These are phyloP conservation scores for Candida ulmi DNA, from an alignment of 805 yeast genomes.

Conservation along the genomic window DNA sequence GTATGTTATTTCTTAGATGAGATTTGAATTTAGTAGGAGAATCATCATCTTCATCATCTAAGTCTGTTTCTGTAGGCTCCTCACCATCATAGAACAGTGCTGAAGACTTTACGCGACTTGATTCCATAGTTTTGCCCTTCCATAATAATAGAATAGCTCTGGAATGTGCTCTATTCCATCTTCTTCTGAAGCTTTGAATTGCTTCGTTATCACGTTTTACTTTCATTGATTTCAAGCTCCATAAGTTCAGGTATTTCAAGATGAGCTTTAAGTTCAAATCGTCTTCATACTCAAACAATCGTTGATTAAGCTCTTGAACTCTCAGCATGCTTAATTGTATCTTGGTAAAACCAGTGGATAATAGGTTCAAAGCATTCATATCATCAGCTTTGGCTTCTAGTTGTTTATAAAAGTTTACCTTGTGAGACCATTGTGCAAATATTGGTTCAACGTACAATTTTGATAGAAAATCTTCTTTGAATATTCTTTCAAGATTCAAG, in stretches of 20 bases:
- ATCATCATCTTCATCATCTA: constrained; percentile 12
- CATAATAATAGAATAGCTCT: constrained; percentile 31
- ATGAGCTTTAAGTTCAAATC: constrained; percentile 19
- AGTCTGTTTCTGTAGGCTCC: background rate
- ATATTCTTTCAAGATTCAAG: constrained; percentile 4
- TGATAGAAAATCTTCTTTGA: constrained; percentile 3
- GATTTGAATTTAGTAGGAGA: constrained; percentile 17
- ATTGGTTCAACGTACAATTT: constrained; percentile 3
- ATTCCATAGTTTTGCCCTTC: constrained; percentile 21
- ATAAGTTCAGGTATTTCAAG: constrained; percentile 23
- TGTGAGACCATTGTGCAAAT: constrained; percentile 12
- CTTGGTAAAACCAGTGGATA: constrained; percentile 20
- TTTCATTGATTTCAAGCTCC: constrained; percentile 30
- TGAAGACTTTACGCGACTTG: background rate
- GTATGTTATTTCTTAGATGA: background rate
- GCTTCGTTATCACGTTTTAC: constrained; percentile 29
- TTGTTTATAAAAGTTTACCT: constrained; percentile 5
- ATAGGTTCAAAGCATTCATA: constrained; percentile 19
- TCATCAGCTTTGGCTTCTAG: constrained; percentile 18
- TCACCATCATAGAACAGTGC: background rate
- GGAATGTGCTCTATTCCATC: constrained; percentile 35
- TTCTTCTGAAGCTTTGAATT: constrained; percentile 24
- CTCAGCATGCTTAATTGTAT: constrained; percentile 15
- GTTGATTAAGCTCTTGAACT: constrained; percentile 12
- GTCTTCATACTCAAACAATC: constrained; percentile 17